phyloP scores from a whole-genome alignment of 2,329 filamentous ascomycete genomes.

The Diaporthe capsici region DNA sequence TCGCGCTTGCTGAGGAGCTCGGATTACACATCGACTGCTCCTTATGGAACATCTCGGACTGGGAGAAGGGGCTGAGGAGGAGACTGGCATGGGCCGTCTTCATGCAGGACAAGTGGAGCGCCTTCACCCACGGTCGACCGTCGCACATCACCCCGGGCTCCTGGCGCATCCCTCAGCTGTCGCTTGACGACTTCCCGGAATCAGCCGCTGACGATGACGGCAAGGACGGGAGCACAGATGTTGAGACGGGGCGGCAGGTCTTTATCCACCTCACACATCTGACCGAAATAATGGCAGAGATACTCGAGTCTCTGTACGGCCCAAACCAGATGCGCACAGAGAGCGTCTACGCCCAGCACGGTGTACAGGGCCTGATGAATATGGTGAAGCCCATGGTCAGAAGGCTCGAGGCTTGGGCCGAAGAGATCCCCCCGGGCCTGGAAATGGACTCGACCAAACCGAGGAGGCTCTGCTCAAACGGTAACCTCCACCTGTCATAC shows the following conservation, averaged over 20 bases:
- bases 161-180: slow-evolving; percentile 81
- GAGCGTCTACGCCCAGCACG: slow-evolving; percentile 75
- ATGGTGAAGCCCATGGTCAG: slow-evolving; percentile 86
- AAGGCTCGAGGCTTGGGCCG: slow-evolving; percentile 86
- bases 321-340: slow-evolving; percentile 80
- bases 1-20: slow-evolving; percentile 70
- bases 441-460: slow-evolving; percentile 75
- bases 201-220: slow-evolving; percentile 76
- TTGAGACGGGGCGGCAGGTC: slow-evolving; percentile 76
- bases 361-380: slow-evolving; percentile 79
- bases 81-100: slow-evolving; percentile 75
- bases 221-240: slow-evolving; percentile 73
- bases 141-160: slow-evolving; percentile 79
- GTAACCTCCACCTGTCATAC: slow-evolving; percentile 92
- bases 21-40: slow-evolving; percentile 74
- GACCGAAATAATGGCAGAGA: slow-evolving; percentile 82
- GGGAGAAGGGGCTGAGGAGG: slow-evolving; percentile 75
- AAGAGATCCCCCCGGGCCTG: slow-evolving; percentile 71
- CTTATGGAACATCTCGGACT: slow-evolving; percentile 72
- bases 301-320: slow-evolving; percentile 86
- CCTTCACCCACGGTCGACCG: slow-evolving; percentile 86
- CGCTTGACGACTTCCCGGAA: slow-evolving; percentile 79
- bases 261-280: slow-evolving; percentile 84
- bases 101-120: slow-evolving; percentile 82
- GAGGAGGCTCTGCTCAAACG: slow-evolving; percentile 71